Evolutionary conservation across 2,329 filamentous ascomycete genomes (phyloP), one percentile per base, ranked within the genome.

Genomic region (Pseudogymnoascus sp.): DNA sequence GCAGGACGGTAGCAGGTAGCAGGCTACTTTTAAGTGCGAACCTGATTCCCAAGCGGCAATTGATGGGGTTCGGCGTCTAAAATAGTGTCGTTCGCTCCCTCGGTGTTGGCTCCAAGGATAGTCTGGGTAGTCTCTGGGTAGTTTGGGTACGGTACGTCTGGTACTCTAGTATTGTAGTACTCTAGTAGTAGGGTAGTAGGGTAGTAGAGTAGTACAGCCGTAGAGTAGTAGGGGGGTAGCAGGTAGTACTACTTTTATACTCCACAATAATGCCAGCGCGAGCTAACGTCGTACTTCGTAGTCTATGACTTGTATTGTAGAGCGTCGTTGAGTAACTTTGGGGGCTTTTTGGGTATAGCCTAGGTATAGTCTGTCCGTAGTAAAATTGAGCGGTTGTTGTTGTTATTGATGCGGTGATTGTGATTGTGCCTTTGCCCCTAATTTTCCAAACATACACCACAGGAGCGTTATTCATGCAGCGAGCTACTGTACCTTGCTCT

Each of bases 21-120:
- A 53, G 46, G 25, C 31, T 40, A 40, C 56, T 37, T 37, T 37
- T 60, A 60, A 60, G 56, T 60, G 56, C 34, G 56, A 60, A 37
- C 37, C 56, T 37, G 37, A 60, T 60, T 60, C 56, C 56, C 56
- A 40, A 60, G 56, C 56, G 56, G 56, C 56, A 60, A 60, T 40
- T 60, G 56, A 60, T 53, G 56, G 56, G 56, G 37, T 37, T 28
- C 28, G 56, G 56, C 56, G 56, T 60, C 56, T 60, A 60, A 60
- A 60, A 38, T 60, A 60, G 56, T 60, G 6, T 60, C 56, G 56
- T 53, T 31, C 46, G 25, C 4, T 31, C 25, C 46, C 46, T 31
- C 46, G 46, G 25, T 53, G 46, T 53, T 53, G 46, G 46, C 6
- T 31, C 25, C 23, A 50, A n/a, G 7, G 1, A n/a, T 38, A 38